Base-by-base conservation (phyloP, 2,329 filamentous ascomycete genomes). In the Aureobasidium melanogenum region DNA sequence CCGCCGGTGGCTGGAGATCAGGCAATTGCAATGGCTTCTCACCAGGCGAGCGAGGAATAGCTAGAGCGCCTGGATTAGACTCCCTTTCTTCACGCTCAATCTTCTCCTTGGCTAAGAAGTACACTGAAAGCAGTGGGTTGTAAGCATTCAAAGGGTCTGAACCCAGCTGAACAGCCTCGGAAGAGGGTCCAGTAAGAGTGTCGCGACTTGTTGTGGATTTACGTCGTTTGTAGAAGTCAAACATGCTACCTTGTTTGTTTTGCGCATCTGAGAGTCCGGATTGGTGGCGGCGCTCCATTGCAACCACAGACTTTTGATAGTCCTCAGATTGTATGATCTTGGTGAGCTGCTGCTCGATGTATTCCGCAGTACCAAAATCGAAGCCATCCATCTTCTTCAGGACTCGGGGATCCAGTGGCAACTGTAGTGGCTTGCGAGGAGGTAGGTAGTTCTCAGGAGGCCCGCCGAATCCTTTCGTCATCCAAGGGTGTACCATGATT, bases 361-460 rank as follows among this genome's bases (percentile, higher is more conserved):
- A 84, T 58, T 97, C 91, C 1, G 91, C 83, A 0, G 90, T 83
- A 0, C 94, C 94, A 76, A 97, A 99, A 73, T 97, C 96, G 73
- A 99, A 99, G 2, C 94, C 94, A 26, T 91, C 95, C 94, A 99
- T 99, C 67, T 89, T 92, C 52, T 90, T 84, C 61, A 99, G 84
- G 5, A 97, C 87, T 46, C 89, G 87, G 1, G 83, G 79, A 70
- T 97, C 93, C 10, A 99, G 77, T 6, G 93, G 92, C 15, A 95
- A 78, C 39, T 88, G 84, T n/a, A 97, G 74, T 2, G 94, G 91
- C 67, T 96, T 93, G 52, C 94, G 87, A 34, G 79, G 75, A 3
- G 92, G 92, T 2, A 99, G 79, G 65, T 89, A 90, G 69, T 97
- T 99, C 64, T 97, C 94, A 0, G 92, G 92, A 9, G 91, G 86